Evolutionary conservation across 2,329 filamentous ascomycete species (phyloP).

Genomic region (Alternaria conjuncta): DNA sequence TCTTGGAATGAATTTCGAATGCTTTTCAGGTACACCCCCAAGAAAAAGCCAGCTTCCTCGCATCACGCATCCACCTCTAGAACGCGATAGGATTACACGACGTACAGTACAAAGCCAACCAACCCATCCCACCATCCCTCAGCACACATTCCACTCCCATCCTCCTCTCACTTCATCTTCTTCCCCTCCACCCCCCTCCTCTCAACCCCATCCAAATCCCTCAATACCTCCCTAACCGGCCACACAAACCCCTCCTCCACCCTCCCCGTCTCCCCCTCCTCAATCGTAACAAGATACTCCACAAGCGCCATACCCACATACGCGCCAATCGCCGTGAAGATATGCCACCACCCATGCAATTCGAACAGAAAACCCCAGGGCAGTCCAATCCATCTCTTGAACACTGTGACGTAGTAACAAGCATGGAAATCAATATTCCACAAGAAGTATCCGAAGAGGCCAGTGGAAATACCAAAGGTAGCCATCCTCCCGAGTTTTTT

Average conservation of each 20-base stretch:
- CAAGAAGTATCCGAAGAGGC: conserved; percentile 59
- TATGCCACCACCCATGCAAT: conserved; percentile 70
- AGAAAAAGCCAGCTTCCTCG: rapidly evolving
- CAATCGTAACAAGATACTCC: conserved; percentile 45
- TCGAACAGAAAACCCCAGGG: conserved; percentile 65
- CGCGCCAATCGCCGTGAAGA: conserved; percentile 64
- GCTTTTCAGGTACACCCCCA: neutral
- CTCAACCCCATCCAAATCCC: conserved; percentile 32
- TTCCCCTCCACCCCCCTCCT: conserved; percentile 12
- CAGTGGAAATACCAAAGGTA: conserved; percentile 45
- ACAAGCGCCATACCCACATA: conserved; percentile 49
- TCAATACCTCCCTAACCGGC: conserved; percentile 42
- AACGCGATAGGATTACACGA: neutral
- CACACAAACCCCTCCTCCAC: conserved; percentile 46
- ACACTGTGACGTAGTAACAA: conserved; percentile 56
- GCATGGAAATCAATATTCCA: conserved; percentile 65
- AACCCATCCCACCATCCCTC: neutral
- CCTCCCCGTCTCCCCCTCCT: conserved; percentile 32
- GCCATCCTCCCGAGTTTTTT: conserved; percentile 34
- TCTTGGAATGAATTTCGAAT: rapidly evolving
- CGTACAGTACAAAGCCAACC: neutral
- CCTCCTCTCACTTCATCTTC: conserved; percentile 15
- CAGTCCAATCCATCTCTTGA: conserved; percentile 57
- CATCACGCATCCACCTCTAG: neutral
- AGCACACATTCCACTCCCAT: neutral